phyloP scores from a whole-genome alignment of 768 basidiomycete genomes.

The Russula earlei region DNA sequence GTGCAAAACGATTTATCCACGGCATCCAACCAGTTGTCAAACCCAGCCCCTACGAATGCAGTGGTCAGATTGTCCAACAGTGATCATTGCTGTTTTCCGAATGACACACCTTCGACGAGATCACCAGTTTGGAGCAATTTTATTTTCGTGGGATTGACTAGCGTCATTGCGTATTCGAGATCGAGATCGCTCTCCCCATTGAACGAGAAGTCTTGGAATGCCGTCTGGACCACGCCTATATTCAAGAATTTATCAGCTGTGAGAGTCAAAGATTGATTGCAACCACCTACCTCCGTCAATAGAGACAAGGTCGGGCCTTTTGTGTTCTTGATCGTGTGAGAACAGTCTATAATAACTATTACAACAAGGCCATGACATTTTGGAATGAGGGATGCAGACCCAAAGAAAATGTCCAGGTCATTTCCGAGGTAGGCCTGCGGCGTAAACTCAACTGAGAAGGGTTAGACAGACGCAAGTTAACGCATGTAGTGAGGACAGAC shows the following conservation, averaged over 20 bases:
- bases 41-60: too few relatives aligned
- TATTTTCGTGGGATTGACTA: slow-evolving; percentile 31
- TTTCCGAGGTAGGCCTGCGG: slow-evolving; percentile 34
- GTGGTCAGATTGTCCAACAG: background rate
- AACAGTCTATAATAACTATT: slow-evolving; percentile 13
- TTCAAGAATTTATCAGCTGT: background rate
- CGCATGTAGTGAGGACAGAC: slow-evolving; percentile 19
- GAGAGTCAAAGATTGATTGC: slow-evolving; percentile 16
- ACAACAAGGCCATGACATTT: background rate
- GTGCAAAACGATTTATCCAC: too few relatives aligned
- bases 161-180: slow-evolving; percentile 56
- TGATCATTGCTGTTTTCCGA: background rate
- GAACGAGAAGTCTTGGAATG: slow-evolving; percentile 33
- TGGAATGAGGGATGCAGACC: background rate
- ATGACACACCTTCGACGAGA: slow-evolving; percentile 20
- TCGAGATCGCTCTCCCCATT: slow-evolving; percentile 67
- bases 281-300: too few relatives aligned
- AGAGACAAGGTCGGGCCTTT: too few relatives aligned
- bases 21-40: too few relatives aligned
- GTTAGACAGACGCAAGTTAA: background rate
- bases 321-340: too few relatives aligned
- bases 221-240: slow-evolving; percentile 34
- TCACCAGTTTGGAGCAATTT: too few relatives aligned
- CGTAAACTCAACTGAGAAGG: slow-evolving; percentile 33
- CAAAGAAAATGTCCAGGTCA: slow-evolving; percentile 37